Evolutionary conservation across 1,139 yeast species (phyloP), one percentile per base, ranked within the genome.

Genomic region (Hemisphaericaspora subhashii): DNA sequence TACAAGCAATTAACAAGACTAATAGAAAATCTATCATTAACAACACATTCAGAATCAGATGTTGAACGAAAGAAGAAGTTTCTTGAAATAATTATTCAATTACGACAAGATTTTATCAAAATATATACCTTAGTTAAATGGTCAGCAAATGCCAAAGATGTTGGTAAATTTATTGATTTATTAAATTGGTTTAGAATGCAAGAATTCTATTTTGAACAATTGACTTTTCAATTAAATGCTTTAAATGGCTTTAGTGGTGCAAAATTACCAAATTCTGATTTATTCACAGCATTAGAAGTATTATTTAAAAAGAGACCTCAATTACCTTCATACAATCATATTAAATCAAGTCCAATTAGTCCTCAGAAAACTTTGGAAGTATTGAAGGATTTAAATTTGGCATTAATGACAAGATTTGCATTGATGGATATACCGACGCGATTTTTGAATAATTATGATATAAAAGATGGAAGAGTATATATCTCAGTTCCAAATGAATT

Each of bases 181-280:
- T 78, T 92, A 45, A 85, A 86, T 44, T 90, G 95, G 94, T 72
- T 90, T 35, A 72, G 95, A 17, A 53, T 58, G 45, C 89, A 87
- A 43, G 95, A 89, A 50, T 81, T 83, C 46, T 79, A 80, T 57
- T 77, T 83, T 36, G 88, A 86, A 43, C 80, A 84, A 40, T 52
- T 73, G 42, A 57, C 61, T 24, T 57, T 63, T 33, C 81, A 86
- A 70, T 36, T 74, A 47, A 74, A 74, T 35, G 79, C 78, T 38
- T 62, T 79, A 23, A 83, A 85, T 48, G 77, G 82, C 29, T 79
- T 83, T 26, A 70, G 89, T 5, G 87, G 90, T 14, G 98, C 98
- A 1, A 87, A 88, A 54, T 64, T 90, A 43, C 95, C 96, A 6
- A 86, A 88, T 58, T 92, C 96, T 1, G 98, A 92, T 59, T 61